phyloP scores from a whole-genome alignment of 2,329 filamentous ascomycete genomes.

The Dactylellina parvicollis region DNA sequence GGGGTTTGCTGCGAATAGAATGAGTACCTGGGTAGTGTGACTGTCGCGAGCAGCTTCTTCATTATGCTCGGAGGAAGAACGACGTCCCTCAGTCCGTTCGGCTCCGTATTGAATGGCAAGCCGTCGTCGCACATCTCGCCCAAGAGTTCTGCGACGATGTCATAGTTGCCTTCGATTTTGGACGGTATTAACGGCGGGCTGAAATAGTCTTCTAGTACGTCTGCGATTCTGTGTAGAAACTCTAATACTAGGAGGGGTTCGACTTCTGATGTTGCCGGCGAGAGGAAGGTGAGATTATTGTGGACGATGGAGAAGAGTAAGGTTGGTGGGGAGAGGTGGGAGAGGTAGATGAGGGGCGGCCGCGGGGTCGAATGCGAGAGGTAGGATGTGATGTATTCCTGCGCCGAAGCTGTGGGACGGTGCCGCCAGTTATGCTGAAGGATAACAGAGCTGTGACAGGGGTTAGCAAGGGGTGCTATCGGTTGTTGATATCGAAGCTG shows the following conservation, averaged over 20 bases:
- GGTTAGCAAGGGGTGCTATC: slow-evolving; percentile 2
- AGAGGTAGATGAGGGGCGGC: slow-evolving; percentile 85
- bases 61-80: slow-evolving; percentile 92
- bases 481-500: slow-evolving; percentile 47
- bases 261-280: slow-evolving; percentile 83
- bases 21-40: slow-evolving; percentile 78
- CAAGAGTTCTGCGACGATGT: slow-evolving; percentile 90
- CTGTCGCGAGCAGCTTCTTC: slow-evolving; percentile 85
- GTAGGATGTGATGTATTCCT: slow-evolving; percentile 83
- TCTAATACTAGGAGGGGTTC: slow-evolving; percentile 91
- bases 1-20: not conserved
- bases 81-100: slow-evolving; percentile 87
- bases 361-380: slow-evolving; percentile 82
- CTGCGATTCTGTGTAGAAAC: slow-evolving; percentile 91
- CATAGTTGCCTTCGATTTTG: slow-evolving; percentile 89
- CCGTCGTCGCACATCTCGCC: slow-evolving; percentile 97
- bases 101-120: slow-evolving; percentile 86
- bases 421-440: slow-evolving; percentile 87
- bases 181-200: slow-evolving; percentile 83
- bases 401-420: slow-evolving; percentile 73
- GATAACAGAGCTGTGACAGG: slow-evolving; percentile 73
- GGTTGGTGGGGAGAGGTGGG: slow-evolving; percentile 83
- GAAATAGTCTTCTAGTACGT: slow-evolving; percentile 92
- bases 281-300: slow-evolving; percentile 84
- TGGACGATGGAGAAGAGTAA: slow-evolving; percentile 89